A percentile compares a stretch with the other conserved stretches of the same genome.
phyloP scores from a whole-genome alignment of 1,284 basidiomycete genomes.

The Trichosporon faecale region DNA sequence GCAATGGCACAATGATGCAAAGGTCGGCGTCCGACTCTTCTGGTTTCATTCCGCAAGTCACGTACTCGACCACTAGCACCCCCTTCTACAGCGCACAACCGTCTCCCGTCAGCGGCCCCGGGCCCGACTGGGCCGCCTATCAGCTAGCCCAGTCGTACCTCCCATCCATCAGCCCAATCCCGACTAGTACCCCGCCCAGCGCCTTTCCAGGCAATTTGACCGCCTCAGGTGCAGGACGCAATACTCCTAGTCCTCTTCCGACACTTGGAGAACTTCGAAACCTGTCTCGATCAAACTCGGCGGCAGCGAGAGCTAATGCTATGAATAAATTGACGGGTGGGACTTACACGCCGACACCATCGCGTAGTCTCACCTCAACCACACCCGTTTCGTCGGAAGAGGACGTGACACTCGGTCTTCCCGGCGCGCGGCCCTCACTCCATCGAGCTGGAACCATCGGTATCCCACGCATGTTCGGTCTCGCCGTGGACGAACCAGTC shows the following conservation, averaged over 20 bases:
- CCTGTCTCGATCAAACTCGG: constrained; percentile 50
- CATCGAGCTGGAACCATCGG: constrained; percentile 42
- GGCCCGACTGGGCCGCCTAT: constrained; percentile 41
- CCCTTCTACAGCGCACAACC: constrained; percentile 26
- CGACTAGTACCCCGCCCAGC: constrained; percentile 21
- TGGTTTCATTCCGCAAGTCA: constrained; percentile 31
- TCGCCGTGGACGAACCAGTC: constrained; percentile 9
- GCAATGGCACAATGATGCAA: constrained; percentile 30
- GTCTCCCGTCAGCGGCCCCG: constrained; percentile 25
- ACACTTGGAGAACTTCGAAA: constrained; percentile 45
- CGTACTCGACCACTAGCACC: constrained; percentile 17
- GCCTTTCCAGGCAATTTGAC: constrained; percentile 21
- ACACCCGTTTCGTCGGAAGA: constrained; percentile 26
- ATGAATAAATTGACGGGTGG: constrained; percentile 48
- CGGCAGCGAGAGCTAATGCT: constrained; percentile 46
- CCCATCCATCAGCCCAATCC: constrained; percentile 39
- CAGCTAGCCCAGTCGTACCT: constrained; percentile 43
- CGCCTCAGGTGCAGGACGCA: constrained; percentile 25
- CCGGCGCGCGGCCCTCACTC: constrained; percentile 23
- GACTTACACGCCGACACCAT: constrained; percentile 19
- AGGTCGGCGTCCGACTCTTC: constrained; percentile 41
- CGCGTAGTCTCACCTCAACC: neutral
- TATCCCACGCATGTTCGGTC: constrained; percentile 32
- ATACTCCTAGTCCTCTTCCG: constrained; percentile 47
- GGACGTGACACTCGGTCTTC: constrained; percentile 24